Conservation (phyloP, 441 rosid genomes). For the Erysimum pusillum region DNA sequence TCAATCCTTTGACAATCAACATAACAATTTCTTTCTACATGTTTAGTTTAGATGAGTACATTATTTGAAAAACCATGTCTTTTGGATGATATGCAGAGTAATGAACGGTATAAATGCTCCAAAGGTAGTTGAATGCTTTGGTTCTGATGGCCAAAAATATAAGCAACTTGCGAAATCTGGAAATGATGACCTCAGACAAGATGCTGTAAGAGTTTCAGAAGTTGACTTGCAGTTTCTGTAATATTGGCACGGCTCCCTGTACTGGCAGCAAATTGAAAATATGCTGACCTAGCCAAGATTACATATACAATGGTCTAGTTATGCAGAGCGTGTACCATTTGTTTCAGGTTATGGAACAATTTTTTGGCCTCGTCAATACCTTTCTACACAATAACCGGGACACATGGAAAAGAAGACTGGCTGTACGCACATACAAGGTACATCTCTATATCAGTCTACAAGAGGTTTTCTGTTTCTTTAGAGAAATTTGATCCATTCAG, state of each 20-base stretch:
- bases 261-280: constrained; percentile 19
- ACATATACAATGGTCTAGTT: constrained; percentile 34
- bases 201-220: constrained; percentile 76
- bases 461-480: constrained; percentile 8
- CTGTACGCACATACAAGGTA: constrained; percentile 96
- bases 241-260: constrained; percentile 17
- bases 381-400: constrained; percentile 85
- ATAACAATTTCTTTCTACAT: constrained; percentile 15
- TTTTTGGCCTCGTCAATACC: constrained; percentile 93
- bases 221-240: constrained; percentile 21
- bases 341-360: constrained; percentile 98
- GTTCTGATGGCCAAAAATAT: constrained; percentile 92
- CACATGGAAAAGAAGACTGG: constrained; percentile 92
- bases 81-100: constrained; percentile 63
- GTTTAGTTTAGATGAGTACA: constrained; percentile 33
- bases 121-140: constrained; percentile 93
- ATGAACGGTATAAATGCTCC: constrained; percentile 99
- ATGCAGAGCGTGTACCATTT: constrained; percentile 32
- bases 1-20: constrained; percentile 31
- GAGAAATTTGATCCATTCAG: constrained; percentile 26
- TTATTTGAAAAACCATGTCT: constrained; percentile 36
- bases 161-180: constrained; percentile 98
- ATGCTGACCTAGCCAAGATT: constrained; percentile 27
- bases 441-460: constrained; percentile 35
- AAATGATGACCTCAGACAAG: constrained; percentile 99